Percentiles rank a stretch among this genome's conserved stretches.
Conservation (phyloP, 176 grass and related monocot species). For the Phragmites australis region DNA sequence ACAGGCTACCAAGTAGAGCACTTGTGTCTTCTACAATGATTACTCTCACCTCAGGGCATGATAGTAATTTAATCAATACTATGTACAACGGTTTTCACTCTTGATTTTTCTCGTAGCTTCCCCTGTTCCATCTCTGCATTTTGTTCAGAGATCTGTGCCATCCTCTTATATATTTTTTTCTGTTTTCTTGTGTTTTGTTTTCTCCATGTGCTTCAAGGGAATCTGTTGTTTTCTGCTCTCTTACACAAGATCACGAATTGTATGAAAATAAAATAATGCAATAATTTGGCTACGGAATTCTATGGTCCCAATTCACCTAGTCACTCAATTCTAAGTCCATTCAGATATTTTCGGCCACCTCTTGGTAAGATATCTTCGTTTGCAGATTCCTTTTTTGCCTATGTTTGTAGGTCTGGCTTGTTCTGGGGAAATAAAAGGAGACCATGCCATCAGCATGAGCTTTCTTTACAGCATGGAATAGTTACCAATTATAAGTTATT, state of each 20-base stretch:
- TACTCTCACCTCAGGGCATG: constrained; percentile 35
- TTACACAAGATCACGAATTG: background rate
- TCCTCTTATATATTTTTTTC: background rate
- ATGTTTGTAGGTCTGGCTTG: background rate
- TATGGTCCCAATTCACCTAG: background rate
- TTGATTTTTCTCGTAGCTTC: background rate
- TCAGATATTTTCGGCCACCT: background rate
- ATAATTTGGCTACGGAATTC: background rate
- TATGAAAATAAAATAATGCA: background rate
- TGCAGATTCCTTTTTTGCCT: background rate
- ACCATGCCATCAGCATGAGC: constrained; percentile 3
- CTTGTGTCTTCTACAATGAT: constrained; percentile 38
- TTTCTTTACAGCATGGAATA: constrained; percentile 6
- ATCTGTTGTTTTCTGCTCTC: background rate
- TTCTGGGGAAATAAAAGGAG: background rate
- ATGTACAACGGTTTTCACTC: constrained; percentile 13
- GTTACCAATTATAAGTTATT: background rate
- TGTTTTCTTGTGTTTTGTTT: background rate
- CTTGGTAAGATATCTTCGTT: background rate
- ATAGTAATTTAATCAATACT: constrained; percentile 26
- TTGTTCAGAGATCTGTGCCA: constrained; percentile 12
- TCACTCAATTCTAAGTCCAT: background rate
- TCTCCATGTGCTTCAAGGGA: background rate
- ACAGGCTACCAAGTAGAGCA: constrained; percentile 65
- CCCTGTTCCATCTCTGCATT: constrained; percentile 9